Base-by-base conservation (phyloP, 257 asterid genomes). In the Euphrasia confusa region DNA sequence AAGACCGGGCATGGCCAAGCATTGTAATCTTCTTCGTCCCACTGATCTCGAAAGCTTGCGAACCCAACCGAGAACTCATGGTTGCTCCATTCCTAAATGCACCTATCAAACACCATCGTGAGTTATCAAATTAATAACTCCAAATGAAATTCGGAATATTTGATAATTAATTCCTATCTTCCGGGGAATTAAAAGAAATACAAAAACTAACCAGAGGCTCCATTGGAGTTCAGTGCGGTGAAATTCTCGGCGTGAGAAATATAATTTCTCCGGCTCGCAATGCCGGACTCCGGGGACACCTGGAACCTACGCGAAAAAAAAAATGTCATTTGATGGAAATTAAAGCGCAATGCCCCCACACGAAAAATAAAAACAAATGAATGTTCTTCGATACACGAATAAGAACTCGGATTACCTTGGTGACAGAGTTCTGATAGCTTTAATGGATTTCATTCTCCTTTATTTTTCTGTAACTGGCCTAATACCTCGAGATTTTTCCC, bases 301-400 rank as follows among this genome's bases (percentile, higher is more conserved):
- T 72, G 77, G 39, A 72, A 60, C 74, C 74, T 72, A 72, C 55
- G 59, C 73, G 24, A 21, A 21, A 21, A 21, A 1, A 21, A 21
- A 21, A 21, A 0, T 21, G 24, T 21, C 24, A 21, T 21, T 21
- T 21, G 24, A 21, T 21, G 24, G 24, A 21, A 21, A 21, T 0
- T 21, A 21, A 21, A 21, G 24, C 24, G 1, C 24, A 21, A 21
- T 0, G 1, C 24, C 24, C 24, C 24, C 24, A 21, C 24, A 21
- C 24, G 24, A n/a, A n/a, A n/a, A n/a, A n/a, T n/a, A n/a, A n/a
- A n/a, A n/a, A n/a, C n/a, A n/a, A 62, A 24, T 28, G 4, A 32
- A 32, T 32, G 37, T 32, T 2, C 6, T 32, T 32, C 37, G 37
- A 32, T 30, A 42, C 48, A 42, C 13, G 48, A 42, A 42, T 7